A percentile compares a stretch with the other conserved stretches of the same genome.
Evolutionary conservation across 495 filamentous ascomycete species (phyloP).

Genomic region (Collariella sp.): DNA sequence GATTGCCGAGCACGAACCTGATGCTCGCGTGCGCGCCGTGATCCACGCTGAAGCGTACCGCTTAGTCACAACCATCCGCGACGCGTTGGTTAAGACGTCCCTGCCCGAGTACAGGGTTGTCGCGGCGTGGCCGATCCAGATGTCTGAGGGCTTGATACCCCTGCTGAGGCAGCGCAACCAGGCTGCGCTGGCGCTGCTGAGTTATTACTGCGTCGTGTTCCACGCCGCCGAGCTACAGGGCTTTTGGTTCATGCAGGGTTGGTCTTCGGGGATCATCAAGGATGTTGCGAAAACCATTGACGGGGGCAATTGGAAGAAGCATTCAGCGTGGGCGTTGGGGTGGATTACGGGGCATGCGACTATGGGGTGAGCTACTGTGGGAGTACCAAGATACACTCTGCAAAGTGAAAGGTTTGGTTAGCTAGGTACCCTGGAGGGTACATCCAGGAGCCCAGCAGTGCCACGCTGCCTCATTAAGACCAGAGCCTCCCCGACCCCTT

Average conservation of each 20-base stretch:
- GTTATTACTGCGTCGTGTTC: slow-evolving; percentile 24
- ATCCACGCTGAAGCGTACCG: slow-evolving; percentile 10
- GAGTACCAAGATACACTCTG: neutral
- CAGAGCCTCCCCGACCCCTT: too few relatives aligned
- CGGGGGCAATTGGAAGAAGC: slow-evolving; percentile 15
- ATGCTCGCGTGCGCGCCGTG: slow-evolving; percentile 1
- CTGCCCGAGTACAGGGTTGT: slow-evolving; percentile 20
- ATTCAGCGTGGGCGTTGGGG: slow-evolving; percentile 17
- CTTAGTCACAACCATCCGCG: slow-evolving; percentile 4
- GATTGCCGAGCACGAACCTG: neutral
- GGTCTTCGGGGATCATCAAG: slow-evolving; percentile 14
- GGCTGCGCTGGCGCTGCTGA: slow-evolving; percentile 18
- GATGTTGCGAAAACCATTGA: slow-evolving; percentile 16
- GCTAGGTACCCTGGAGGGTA: too few relatives aligned
- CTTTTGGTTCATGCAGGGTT: slow-evolving; percentile 24
- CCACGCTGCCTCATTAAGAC: too few relatives aligned
- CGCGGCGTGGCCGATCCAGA: slow-evolving; percentile 20
- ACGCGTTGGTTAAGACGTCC: neutral
- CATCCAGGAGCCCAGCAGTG: too few relatives aligned
- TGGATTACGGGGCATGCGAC: slow-evolving; percentile 12
- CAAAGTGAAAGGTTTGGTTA: neutral
- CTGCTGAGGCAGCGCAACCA: slow-evolving; percentile 18
- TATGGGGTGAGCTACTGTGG: slow-evolving; percentile 2
- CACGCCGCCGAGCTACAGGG: slow-evolving; percentile 14
- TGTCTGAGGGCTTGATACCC: slow-evolving; percentile 12